These are phyloP conservation scores for Opeltia flavorubescens DNA, from an alignment of 495 filamentous ascomycete species.

Conservation along the genomic window DNA sequence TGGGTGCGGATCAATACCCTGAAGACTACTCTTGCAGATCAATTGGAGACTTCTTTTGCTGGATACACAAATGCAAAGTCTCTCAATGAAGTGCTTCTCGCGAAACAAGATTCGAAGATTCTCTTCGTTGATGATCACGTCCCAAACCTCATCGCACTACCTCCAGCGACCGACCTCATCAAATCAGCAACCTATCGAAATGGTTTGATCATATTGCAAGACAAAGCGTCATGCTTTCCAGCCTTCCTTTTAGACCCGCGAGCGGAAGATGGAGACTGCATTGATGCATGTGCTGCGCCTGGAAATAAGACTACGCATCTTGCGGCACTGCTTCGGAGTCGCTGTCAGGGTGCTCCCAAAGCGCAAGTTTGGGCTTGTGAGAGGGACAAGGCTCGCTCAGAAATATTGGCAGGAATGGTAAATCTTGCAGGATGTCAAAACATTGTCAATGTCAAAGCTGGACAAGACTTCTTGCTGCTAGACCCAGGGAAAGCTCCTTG, in stretches of 20 bases:
- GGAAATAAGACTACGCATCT: conserved; percentile 97
- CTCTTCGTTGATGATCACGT: conserved; percentile 61
- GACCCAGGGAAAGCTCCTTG: conserved; percentile 43
- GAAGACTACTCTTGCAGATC: conserved; percentile 50
- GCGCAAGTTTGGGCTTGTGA: conserved; percentile 54
- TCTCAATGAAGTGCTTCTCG: conserved; percentile 28
- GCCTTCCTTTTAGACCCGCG: conserved; percentile 62
- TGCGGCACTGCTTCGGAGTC: conserved; percentile 49
- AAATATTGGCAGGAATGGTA: conserved; percentile 72
- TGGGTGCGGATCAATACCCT: conserved; percentile 85
- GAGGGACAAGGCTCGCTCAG: conserved; percentile 48
- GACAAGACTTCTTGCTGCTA: conserved; percentile 65
- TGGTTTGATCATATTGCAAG: conserved; percentile 78
- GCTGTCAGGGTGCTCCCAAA: conserved; percentile 8
- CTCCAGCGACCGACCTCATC: conserved; percentile 49
- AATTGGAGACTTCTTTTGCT: conserved; percentile 54
- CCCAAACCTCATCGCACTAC: conserved; percentile 68
- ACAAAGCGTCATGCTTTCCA: conserved; percentile 94
- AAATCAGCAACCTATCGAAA: conserved; percentile 54
- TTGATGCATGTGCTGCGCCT: conserved; percentile 87
- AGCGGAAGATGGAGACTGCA: conserved; percentile 49
- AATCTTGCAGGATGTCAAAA: conserved; percentile 51
- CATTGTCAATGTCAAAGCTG: conserved; percentile 48
- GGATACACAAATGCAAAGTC: conserved; percentile 35
- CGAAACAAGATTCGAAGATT: conserved; percentile 17